These are phyloP conservation scores for Sugiyamaella xylanicola DNA, from an alignment of 1,139 yeast species.

Conservation along the genomic window DNA sequence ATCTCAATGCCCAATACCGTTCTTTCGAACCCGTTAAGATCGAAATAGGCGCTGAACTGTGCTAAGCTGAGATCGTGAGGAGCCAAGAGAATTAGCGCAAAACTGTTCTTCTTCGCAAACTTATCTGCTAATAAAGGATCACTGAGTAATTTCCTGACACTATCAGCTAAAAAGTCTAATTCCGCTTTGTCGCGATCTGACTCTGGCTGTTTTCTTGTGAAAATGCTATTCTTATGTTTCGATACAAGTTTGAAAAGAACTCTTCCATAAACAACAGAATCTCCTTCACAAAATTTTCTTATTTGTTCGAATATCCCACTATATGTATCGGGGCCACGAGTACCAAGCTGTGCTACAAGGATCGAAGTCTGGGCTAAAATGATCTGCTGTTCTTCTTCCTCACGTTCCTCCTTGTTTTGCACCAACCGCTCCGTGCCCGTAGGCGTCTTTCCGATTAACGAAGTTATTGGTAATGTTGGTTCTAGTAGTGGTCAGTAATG, in stretches of 20 bases:
- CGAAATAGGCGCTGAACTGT: conserved; percentile 13
- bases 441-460: conserved; percentile 12
- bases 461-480: conserved; percentile 14
- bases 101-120: conserved; percentile 6
- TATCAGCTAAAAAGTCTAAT: conserved; percentile 5
- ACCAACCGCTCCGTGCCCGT: conserved; percentile 20
- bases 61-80: conserved; percentile 14
- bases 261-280: conserved; percentile 12
- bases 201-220: conserved; percentile 6
- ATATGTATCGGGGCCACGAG: neutral
- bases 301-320: conserved; percentile 6
- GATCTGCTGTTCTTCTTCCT: conserved; percentile 12
- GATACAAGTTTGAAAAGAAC: conserved; percentile 10
- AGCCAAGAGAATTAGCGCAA: conserved; percentile 1
- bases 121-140: conserved; percentile 14
- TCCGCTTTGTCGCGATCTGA: conserved; percentile 3
- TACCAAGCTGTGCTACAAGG: conserved; percentile 1
- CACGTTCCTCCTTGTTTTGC: conserved; percentile 11
- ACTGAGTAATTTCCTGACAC: neutral
- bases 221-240: conserved; percentile 3
- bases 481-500: too few relatives aligned
- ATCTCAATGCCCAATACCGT: conserved; percentile 7
- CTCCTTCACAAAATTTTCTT: conserved; percentile 1
- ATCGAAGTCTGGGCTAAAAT: conserved; percentile 17
- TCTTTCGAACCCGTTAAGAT: conserved; percentile 15